Percentiles rank a stretch among this genome's conserved stretches.
phyloP scores from a whole-genome alignment of 257 asterid genomes.

The Solanum chiquidenum region DNA sequence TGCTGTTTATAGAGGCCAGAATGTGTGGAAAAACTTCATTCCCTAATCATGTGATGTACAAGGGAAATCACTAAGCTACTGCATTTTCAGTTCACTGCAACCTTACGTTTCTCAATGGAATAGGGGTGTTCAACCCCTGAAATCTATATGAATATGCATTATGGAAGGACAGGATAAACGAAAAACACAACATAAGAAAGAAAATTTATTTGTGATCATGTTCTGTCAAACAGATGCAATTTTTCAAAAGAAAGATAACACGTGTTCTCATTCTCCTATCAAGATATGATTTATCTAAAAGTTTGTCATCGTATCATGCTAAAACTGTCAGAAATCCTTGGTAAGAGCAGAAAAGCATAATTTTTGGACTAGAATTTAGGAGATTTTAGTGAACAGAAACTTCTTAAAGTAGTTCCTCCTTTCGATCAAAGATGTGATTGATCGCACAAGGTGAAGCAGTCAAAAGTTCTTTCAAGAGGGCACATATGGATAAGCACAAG shows the following conservation, averaged over 20 bases:
- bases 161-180: neutral
- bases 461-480: neutral
- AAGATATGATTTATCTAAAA: neutral
- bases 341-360: neutral
- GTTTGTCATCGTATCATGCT: neutral
- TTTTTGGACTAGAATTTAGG: neutral
- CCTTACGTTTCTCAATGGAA: neutral
- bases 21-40: neutral
- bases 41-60: neutral
- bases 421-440: neutral
- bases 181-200: neutral
- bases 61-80: neutral
- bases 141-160: neutral
- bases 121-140: neutral
- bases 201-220: neutral
- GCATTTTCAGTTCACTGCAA: neutral
- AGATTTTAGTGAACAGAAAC: neutral
- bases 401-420: neutral
- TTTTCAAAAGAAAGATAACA: neutral
- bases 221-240: neutral
- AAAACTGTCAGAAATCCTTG: neutral
- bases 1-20: neutral
- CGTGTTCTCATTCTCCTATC: neutral
- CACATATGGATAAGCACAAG: neutral
- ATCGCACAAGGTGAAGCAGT: neutral